A percentile compares a stretch with the other conserved stretches of the same genome.
phyloP scores from a whole-genome alignment of 345 rosid species.

The Eucalyptus polybractea region DNA sequence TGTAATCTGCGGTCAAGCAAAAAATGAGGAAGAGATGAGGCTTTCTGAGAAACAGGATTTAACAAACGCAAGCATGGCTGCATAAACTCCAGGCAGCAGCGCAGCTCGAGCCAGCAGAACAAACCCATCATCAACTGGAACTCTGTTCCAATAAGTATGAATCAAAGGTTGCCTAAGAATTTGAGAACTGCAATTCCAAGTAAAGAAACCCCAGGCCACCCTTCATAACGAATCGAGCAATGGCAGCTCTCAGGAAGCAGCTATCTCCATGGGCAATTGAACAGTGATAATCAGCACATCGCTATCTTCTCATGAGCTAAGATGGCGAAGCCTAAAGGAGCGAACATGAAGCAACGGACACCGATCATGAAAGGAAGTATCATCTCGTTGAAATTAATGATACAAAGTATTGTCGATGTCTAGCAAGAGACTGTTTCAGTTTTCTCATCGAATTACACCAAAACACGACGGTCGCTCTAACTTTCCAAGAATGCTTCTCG shows the following conservation, averaged over 20 bases:
- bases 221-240: fast-evolving
- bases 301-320: not conserved
- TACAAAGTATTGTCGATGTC: not conserved
- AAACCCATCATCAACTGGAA: not conserved
- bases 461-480: not conserved
- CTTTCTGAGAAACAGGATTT: not conserved
- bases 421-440: not conserved
- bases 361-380: not conserved
- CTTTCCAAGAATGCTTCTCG: not conserved
- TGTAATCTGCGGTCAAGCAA: not conserved
- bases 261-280: not conserved
- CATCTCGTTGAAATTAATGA: not conserved
- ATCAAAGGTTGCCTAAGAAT: not conserved
- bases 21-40: not conserved
- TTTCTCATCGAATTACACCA: not conserved
- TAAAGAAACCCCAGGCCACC: not conserved
- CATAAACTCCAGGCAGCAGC: not conserved
- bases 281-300: not conserved
- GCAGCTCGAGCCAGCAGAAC: not conserved
- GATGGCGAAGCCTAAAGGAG: not conserved
- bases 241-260: not conserved
- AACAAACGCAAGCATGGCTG: not conserved
- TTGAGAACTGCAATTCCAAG: not conserved
- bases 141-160: not conserved
- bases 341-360: not conserved